Base-by-base conservation (phyloP, 257 asterid species). In the Voacanga thouarsii region DNA sequence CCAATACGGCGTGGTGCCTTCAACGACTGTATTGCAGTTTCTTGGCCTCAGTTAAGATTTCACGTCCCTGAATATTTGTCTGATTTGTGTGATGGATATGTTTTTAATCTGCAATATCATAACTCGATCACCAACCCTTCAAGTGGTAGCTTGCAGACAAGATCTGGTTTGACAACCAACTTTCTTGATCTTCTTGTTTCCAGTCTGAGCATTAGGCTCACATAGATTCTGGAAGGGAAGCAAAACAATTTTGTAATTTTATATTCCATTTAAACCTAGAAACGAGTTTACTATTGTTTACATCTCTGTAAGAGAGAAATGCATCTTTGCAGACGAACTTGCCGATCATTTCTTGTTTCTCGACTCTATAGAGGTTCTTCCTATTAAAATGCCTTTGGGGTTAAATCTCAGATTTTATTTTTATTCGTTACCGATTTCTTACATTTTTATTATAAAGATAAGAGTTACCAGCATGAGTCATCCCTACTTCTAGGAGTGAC, bases 21-120 rank as follows among this genome's bases (percentile, higher is more conserved):
- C 96, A 4, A 96, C 96, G 6, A 69, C 83, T 50, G 91, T 91
- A 78, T 83, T 91, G 84, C 98, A 94, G 82, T 87, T 94, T 83
- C 92, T 92, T 77, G 89, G 89, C 78, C 79, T 69, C 28, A 19
- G 45, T 44, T 80, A 75, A 77, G 59, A 21, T 69, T 55, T 23
- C 41, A 23, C 63, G n/a, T 66, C 60, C 70, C 69, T 24, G 12
- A 30, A n/a, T 74, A 6, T 50, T 41, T 67, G 12, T 7, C 47
- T 21, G 21, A 65, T 24, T 18, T 45, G 26, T 23, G 11, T 55
- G 6, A 51, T 61, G 37, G 4, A 18, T 30, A 6, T 45, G 43
- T 67, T 18, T 59, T 55, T 69, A 37, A 33, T 50, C 49, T 71
- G 16, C 37, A 12, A 21, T 21, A 9, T 26, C 8, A 37, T 24